phyloP scores from a whole-genome alignment of 257 asterid genomes.

The Ballota nigra region DNA sequence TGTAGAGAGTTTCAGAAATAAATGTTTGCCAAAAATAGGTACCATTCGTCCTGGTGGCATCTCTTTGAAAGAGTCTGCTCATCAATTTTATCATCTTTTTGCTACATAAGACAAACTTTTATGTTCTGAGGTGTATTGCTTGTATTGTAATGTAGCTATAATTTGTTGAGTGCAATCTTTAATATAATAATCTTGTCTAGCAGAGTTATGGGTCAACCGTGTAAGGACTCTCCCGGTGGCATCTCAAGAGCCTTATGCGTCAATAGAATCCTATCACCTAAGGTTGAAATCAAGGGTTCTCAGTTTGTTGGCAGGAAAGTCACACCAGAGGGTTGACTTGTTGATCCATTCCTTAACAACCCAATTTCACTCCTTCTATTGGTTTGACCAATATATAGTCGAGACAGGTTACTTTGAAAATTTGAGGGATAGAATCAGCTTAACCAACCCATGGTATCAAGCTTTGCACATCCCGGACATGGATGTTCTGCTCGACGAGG shows the following conservation, averaged over 20 bases:
- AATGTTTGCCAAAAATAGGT: conserved; percentile 48
- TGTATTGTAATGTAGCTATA: neutral
- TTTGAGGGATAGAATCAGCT: conserved; percentile 34
- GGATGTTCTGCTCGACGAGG: conserved; percentile 43
- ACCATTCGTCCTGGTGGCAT: neutral
- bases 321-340: conserved; percentile 39
- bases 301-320: conserved; percentile 17
- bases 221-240: conserved; percentile 45
- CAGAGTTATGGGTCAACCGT: conserved; percentile 46
- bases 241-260: conserved; percentile 36
- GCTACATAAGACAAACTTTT: neutral
- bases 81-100: neutral
- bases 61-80: neutral
- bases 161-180: conserved; percentile 5
- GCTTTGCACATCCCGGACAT: conserved; percentile 46
- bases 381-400: conserved; percentile 43
- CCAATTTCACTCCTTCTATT: conserved; percentile 49
- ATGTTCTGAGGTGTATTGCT: neutral
- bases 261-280: conserved; percentile 44
- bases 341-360: conserved; percentile 45
- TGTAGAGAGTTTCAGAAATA: conserved; percentile 36
- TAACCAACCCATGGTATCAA: conserved; percentile 40
- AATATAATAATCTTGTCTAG: conserved; percentile 20
- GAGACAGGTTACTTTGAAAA: conserved; percentile 46
- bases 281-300: conserved; percentile 39